These are phyloP conservation scores for Lodderomyces orthopsilosis DNA, from an alignment of 1,139 yeast species.

Conservation along the genomic window DNA sequence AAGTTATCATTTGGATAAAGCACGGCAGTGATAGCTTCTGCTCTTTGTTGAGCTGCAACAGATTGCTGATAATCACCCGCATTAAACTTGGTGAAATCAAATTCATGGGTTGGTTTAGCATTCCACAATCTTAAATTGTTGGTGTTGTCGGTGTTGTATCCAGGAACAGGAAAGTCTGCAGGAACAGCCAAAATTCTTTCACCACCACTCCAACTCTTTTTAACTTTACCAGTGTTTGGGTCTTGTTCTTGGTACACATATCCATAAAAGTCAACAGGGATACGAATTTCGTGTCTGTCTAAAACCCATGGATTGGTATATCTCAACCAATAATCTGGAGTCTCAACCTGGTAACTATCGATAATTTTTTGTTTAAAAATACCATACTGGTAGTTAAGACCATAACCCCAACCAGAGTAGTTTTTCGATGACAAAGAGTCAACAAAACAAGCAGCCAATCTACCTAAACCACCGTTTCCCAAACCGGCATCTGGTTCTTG, in stretches of 20 bases:
- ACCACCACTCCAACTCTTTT: constrained; percentile 80
- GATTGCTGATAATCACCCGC: constrained; percentile 89
- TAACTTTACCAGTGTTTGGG: constrained; percentile 49
- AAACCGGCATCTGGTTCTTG: constrained; percentile 93
- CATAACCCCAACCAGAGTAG: constrained; percentile 97
- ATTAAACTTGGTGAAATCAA: constrained; percentile 89
- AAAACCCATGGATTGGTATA: constrained; percentile 93
- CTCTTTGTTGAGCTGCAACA: constrained; percentile 79
- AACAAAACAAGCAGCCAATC: constrained; percentile 91
- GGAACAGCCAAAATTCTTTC: constrained; percentile 88
- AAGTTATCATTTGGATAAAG: constrained; percentile 92
- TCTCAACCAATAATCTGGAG: constrained; percentile 92
- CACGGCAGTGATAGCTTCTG: constrained; percentile 90
- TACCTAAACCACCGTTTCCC: constrained; percentile 94
- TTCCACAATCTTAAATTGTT: constrained; percentile 91
- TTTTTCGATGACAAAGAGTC: constrained; percentile 85
- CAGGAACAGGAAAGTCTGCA: constrained; percentile 93
- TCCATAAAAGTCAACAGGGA: constrained; percentile 93
- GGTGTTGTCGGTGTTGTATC: constrained; percentile 78
- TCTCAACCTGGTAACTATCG: constrained; percentile 91
- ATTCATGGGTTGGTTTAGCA: constrained; percentile 85
- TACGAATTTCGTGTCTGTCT: constrained; percentile 79
- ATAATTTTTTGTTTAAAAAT: constrained; percentile 87
- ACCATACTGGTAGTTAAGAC: constrained; percentile 89
- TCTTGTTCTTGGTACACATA: constrained; percentile 66